Evolutionary conservation across 2,329 filamentous ascomycete genomes (phyloP), one percentile per base, ranked within the genome.

Genomic region (Hortaea sp.): DNA sequence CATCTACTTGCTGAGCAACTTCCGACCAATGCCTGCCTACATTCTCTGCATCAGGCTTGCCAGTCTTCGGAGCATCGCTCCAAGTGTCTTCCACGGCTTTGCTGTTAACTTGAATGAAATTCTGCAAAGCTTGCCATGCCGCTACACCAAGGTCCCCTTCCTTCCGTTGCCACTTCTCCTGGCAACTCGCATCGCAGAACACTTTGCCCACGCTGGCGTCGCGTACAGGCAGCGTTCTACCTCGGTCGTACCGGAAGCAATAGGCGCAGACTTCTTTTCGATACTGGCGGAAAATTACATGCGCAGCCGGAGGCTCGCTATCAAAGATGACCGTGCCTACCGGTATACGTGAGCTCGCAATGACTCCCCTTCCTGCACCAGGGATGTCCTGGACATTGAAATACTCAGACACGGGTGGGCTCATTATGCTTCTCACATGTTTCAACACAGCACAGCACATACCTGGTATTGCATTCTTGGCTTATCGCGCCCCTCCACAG

Each of bases 201-300:
- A 65, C 66, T 49, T 70, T 69, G 3, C 68, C 69, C 20, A 64
- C 57, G 1, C 48, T 53, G 39, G 55, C 50, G 34, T 70, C 65
- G 11, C 66, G 63, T 5, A 71, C 56, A 5, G 56, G 55, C 47
- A 70, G 55, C 39, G 65, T 66, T 3, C 67, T 61, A 1, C 71
- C 71, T 20, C 65, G 58, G 29, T 72, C 65, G 54, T 73, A 74
- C 13, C 48, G 45, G 46, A 74, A 73, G 54, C 71, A 74, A 28
- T 66, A 59, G 0, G 65, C 69, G 57, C 71, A 74, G 7, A 73
- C 70, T 59, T 74, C 71, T 37, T 69, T 68, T 6, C 67, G 62
- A 54, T 73, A 73, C 42, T 70, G 63, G 41, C 69, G 65, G 37
- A 70, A 63, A 4, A 74, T 49, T 6, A 73, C 66, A 29, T 62